phyloP scores from a whole-genome alignment of 2,329 filamentous ascomycete species.

The Emergomyces pasteurianus region DNA sequence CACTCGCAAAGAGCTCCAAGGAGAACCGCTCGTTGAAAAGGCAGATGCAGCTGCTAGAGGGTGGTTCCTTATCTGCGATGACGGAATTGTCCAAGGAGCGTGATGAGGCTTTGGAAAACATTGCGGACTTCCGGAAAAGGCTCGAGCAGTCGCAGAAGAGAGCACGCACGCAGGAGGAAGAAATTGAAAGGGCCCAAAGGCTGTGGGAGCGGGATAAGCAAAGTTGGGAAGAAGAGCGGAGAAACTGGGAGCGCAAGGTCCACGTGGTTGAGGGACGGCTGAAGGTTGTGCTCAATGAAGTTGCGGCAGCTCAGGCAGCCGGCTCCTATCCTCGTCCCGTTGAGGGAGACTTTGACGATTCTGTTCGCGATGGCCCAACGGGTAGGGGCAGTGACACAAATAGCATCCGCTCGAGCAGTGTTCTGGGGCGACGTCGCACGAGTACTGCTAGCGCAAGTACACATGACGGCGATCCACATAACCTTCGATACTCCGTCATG shows the following conservation, averaged over 20 bases:
- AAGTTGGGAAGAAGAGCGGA: constrained; percentile 70
- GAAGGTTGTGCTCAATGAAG: constrained; percentile 73
- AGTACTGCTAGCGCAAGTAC: constrained; percentile 42
- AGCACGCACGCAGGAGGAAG: constrained; percentile 66
- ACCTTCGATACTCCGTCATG: constrained; percentile 61
- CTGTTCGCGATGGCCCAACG: constrained; percentile 45
- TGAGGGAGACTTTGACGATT: constrained; percentile 52
- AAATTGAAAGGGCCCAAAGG: constrained; percentile 63
- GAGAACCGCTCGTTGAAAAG: constrained; percentile 72
- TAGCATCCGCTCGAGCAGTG: constrained; percentile 63
- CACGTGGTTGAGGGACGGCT: constrained; percentile 84
- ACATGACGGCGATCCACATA: constrained; percentile 37
- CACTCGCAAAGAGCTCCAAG: constrained; percentile 52
- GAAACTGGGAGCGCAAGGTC: constrained; percentile 69
- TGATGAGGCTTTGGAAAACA: constrained; percentile 65
- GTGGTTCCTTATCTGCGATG: constrained; percentile 73
- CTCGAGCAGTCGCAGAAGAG: constrained; percentile 70
- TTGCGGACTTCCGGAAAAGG: constrained; percentile 60
- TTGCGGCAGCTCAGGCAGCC: constrained; percentile 38
- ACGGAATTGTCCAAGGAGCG: constrained; percentile 74
- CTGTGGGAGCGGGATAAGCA: constrained; percentile 79
- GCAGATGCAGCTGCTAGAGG: constrained; percentile 76
- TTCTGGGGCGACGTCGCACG: constrained; percentile 47
- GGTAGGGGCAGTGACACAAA: constrained; percentile 52
- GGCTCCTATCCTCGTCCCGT: constrained; percentile 21